Evolutionary conservation across 257 asterid species (phyloP).

Genomic region (Cordia subcordata): DNA sequence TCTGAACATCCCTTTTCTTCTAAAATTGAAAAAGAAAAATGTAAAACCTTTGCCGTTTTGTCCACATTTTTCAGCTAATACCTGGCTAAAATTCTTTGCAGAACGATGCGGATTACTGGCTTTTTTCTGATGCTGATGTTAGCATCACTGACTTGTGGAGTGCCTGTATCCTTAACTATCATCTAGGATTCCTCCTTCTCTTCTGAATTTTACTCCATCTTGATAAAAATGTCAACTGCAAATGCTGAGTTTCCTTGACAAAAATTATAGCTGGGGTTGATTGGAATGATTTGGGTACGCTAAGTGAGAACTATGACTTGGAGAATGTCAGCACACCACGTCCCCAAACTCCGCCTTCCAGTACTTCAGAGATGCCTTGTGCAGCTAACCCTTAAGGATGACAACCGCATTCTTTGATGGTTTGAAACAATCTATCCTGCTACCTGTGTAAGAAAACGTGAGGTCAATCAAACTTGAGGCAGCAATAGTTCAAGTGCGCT

Average conservation of each 20-base stretch:
- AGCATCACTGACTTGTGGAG: slow-evolving; percentile 79
- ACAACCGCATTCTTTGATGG: slow-evolving; percentile 3
- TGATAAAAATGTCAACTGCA: too few relatives aligned
- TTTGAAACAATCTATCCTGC: not conserved
- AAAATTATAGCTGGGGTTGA: slow-evolving; percentile 26
- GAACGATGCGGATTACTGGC: slow-evolving; percentile 73
- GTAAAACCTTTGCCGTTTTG: not conserved
- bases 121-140: slow-evolving; percentile 51
- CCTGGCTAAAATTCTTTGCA: slow-evolving; percentile 25
- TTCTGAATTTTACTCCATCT: not conserved
- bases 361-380: slow-evolving; percentile 27
- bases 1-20: too few relatives aligned
- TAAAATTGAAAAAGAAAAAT: not conserved
- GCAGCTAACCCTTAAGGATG: slow-evolving; percentile 30
- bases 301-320: slow-evolving; percentile 31
- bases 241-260: slow-evolving; percentile 40
- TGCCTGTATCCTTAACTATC: slow-evolving; percentile 50
- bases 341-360: slow-evolving; percentile 47
- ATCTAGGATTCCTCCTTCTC: not conserved
- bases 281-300: slow-evolving; percentile 48
- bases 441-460: not conserved
- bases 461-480: too few relatives aligned
- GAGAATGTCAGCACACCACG: slow-evolving; percentile 33
- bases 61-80: not conserved
- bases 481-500: too few relatives aligned